Evolutionary conservation across 441 rosid species (phyloP), one percentile per base, ranked within the genome.

Genomic region (California macrophylla): DNA sequence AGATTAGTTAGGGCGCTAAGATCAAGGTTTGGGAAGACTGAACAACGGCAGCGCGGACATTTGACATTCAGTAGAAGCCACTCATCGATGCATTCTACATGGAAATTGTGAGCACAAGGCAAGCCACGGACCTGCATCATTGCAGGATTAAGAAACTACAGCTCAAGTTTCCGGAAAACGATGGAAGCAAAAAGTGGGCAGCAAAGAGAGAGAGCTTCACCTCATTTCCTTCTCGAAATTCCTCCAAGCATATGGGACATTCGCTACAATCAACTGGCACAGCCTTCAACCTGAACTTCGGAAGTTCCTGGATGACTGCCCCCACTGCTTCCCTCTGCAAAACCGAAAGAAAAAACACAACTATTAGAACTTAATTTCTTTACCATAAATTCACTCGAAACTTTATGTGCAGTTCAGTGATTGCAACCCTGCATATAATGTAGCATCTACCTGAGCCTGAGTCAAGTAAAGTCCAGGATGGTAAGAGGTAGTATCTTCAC

Each of bases 21-120:
- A 79, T 92, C 98, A 1, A 95, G 97, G 76, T 92, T 90, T 0
- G 98, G 99, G 82, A 95, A 95, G 77, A 92, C 97, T 0, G 95
- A 89, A 82, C 87, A 84, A 4, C 99, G 97, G 67, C 99, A 95
- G 32, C 99, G 82, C 8, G 99, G 99, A 75, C 98, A 95, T 75
- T 95, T 95, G 68, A 95, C 93, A 28, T 95, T 95, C 80, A 95
- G 75, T 63, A 96, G 87, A 42, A 95, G 90, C 99, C 99, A 95
- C 83, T 90, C 85, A 3, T 92, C 98, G 50, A 95, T 95, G 79
- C 99, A 92, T 38, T 87, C 98, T 21, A 92, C 96, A 71, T 95
- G 98, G 82, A 95, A 95, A 80, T 95, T 95, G 74, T 95, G 99
- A 13, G 99, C 97, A 75, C 99, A 92, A 15, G 99, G 99, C 78